Conservation (phyloP, 495 filamentous ascomycete genomes). For the Xylaria scruposa region DNA sequence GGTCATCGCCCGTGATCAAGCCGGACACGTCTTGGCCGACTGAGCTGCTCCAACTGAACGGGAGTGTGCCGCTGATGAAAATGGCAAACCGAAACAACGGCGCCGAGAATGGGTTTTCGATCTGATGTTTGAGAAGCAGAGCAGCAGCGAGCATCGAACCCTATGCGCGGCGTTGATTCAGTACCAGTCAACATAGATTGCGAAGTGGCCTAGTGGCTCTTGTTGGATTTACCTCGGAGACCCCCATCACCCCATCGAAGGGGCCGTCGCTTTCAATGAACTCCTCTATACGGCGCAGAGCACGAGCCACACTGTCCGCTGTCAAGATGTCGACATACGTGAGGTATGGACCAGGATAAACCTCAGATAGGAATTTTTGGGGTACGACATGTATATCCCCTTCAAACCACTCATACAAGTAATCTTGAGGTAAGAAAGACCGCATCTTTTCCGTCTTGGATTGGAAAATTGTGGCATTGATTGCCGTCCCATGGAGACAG, state of each 20-base stretch:
- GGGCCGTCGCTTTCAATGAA: slow-evolving; percentile 27
- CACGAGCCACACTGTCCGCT: slow-evolving; percentile 1
- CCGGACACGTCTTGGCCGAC: slow-evolving; percentile 6
- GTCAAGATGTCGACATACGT: slow-evolving; percentile 18
- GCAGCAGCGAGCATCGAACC: slow-evolving; percentile 6
- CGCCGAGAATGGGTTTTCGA: slow-evolving; percentile 8
- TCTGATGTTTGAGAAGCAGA: slow-evolving; percentile 17
- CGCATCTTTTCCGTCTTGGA: slow-evolving; percentile 16
- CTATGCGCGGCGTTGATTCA: neutral
- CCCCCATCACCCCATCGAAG: slow-evolving; percentile 32
- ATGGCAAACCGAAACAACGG: slow-evolving; percentile 13
- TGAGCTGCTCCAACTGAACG: slow-evolving; percentile 6
- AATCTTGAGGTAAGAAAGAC: neutral
- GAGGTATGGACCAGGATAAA: slow-evolving; percentile 16
- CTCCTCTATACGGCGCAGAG: slow-evolving; percentile 15
- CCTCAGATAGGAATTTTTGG: slow-evolving; percentile 17
- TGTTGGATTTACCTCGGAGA: slow-evolving; percentile 21
- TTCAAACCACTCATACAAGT: slow-evolving; percentile 13
- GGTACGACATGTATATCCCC: slow-evolving; percentile 3
- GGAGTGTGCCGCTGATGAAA: slow-evolving; percentile 17
- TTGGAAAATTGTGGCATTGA: slow-evolving; percentile 15
- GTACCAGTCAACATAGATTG: neutral
- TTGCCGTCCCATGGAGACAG: slow-evolving; percentile 21
- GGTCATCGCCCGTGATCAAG: slow-evolving; percentile 10
- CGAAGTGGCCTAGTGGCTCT: neutral